phyloP scores from a whole-genome alignment of 1,284 basidiomycete genomes.

The Trichosporon asahii region DNA sequence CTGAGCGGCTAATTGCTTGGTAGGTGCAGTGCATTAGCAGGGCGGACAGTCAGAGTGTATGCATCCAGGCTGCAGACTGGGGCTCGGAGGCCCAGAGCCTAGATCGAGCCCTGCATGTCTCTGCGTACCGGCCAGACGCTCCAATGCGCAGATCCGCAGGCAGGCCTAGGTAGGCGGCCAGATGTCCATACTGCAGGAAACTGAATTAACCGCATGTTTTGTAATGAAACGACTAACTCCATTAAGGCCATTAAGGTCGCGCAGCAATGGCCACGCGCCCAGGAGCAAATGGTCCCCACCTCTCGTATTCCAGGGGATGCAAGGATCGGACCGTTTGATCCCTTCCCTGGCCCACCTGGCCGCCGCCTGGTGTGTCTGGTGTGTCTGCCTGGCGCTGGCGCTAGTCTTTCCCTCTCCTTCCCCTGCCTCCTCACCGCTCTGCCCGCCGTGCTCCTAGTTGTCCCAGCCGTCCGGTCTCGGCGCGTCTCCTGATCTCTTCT shows the following conservation, averaged over 20 bases:
- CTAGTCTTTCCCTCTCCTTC: not conserved
- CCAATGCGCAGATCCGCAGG: too few species aligned
- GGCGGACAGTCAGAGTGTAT: too few species aligned
- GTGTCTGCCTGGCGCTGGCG: not conserved
- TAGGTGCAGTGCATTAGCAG: not conserved
- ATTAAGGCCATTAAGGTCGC: not conserved
- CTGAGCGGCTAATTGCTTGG: not conserved
- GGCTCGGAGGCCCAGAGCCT: not conserved
- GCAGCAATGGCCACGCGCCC: not conserved
- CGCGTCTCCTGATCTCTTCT: constrained; percentile 6
- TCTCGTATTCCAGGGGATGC: not conserved
- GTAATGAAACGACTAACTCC: not conserved
- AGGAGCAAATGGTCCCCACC: not conserved
- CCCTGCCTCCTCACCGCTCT: not conserved
- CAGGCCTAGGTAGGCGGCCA: not conserved
- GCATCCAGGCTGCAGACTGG: too few species aligned
- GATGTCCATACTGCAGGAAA: not conserved
- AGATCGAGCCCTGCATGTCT: not conserved
- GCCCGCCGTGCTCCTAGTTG: not conserved
- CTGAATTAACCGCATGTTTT: not conserved
- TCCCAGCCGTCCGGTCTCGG: not conserved
- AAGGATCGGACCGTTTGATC: not conserved
- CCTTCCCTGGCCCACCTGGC: not conserved
- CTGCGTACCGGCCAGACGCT: too few species aligned
- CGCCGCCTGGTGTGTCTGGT: too few species aligned